A percentile compares a stretch with the other conserved stretches of the same genome.
phyloP scores from a whole-genome alignment of 2,329 filamentous ascomycete species.

The Fusarium agapanthi region DNA sequence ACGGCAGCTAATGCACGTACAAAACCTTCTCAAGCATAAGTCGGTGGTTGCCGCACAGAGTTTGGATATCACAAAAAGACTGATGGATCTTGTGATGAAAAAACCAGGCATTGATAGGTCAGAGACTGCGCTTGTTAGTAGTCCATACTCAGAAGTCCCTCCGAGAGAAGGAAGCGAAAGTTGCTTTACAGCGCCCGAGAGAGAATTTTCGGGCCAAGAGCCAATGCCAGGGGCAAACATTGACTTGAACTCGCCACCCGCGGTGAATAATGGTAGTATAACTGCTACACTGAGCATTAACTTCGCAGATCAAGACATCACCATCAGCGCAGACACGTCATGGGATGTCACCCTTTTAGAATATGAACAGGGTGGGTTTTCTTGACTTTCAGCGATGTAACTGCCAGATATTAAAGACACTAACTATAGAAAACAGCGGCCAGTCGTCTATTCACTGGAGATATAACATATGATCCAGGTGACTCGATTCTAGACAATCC shows the following conservation, averaged over 20 bases:
- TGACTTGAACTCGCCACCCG: fast-evolving
- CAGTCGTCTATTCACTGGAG: background rate
- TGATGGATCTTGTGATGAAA: background rate
- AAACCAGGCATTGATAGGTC: fast-evolving
- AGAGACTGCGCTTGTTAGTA: fast-evolving
- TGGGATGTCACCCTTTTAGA: fast-evolving
- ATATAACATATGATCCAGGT: background rate
- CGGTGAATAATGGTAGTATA: background rate
- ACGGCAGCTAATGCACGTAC: background rate
- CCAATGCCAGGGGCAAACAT: fast-evolving
- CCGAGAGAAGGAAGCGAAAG: fast-evolving
- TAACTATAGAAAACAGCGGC: background rate
- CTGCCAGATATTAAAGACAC: fast-evolving
- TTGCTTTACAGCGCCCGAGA: no score
- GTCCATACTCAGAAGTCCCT: background rate
- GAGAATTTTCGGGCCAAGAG: no score
- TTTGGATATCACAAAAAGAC: background rate
- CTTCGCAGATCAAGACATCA: background rate
- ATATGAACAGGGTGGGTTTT: background rate
- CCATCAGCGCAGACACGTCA: fast-evolving
- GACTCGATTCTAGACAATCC: background rate
- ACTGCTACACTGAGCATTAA: background rate
- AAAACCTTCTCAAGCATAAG: background rate
- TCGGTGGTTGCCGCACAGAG: background rate
- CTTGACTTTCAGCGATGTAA: no score